Base-by-base conservation (phyloP, 2,329 filamentous ascomycete species). In the Microcera coccophila region DNA sequence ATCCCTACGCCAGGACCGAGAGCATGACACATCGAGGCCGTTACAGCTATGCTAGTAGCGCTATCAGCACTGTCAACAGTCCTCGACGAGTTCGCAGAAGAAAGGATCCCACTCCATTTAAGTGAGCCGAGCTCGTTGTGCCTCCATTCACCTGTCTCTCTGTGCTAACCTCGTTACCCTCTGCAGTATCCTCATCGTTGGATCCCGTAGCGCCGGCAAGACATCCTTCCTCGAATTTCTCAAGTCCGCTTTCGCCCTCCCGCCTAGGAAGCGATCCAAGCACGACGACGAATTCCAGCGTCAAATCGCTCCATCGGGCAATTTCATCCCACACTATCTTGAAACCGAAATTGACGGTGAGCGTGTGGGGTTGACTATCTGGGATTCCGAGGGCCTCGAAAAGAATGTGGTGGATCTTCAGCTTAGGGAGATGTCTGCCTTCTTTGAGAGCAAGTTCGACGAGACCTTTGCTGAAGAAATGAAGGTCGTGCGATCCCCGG, bases 71-170 rank as follows among this genome's bases (percentile, higher is more conserved):
- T 47, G 82, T 95, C 71, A 95, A 95, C 72, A 95, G 86, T 66
- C 91, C 93, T 50, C 83, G 93, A 54, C 83, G 90, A 62, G 84
- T 97, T 54, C 84, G 93, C 58, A 85, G 91, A 73, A 84, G 93
- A 72, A 97, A 95, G 75, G 93, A 98, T 62, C 93, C 93, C 8
- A 96, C 91, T 10, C 90, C 93, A 1, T 95, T 97, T 79, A 98
- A 98, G 91, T 97, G 74, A 79, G n/a, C n/a, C n/a, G n/a, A n/a
- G 90, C 79, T 20, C n/a, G 32, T 15, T n/a, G 22, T 26, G n/a
- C 19, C 29, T 7, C 22, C 32, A 5, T 17, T 29, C 5, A 7
- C 12, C 7, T 26, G 22, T 7, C 12, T 26, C 22, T 12, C 12
- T 26, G 22, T 26, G 7, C 22, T 26, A 26, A 49, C 44, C 32